phyloP scores from a whole-genome alignment of 768 basidiomycete genomes.

The Imleria badia region DNA sequence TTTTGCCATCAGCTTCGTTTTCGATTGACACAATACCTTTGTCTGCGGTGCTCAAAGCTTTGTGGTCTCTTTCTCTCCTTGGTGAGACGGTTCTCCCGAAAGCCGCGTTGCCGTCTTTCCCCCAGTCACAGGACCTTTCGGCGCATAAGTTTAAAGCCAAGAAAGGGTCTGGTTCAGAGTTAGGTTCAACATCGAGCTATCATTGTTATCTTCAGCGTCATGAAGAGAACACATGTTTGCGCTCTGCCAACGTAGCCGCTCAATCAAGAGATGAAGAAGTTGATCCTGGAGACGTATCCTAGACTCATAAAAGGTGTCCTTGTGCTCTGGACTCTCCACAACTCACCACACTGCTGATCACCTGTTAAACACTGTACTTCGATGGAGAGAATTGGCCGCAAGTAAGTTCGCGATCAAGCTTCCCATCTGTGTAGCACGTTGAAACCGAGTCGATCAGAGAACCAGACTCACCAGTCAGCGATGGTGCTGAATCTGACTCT shows the following conservation, averaged over 20 bases:
- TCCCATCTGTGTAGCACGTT: neutral
- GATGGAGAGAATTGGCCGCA: neutral
- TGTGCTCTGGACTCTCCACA: neutral
- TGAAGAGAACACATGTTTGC: slow-evolving; percentile 3
- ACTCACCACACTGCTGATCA: neutral
- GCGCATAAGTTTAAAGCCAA: neutral
- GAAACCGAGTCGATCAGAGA: neutral
- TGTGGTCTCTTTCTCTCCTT: too few relatives aligned
- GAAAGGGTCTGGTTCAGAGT: neutral
- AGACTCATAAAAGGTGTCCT: slow-evolving; percentile 15
- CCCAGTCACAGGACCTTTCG: neutral
- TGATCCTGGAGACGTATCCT: slow-evolving; percentile 4
- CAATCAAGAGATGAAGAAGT: slow-evolving; percentile 5
- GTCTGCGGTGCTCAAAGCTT: neutral
- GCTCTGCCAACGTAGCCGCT: slow-evolving; percentile 4
- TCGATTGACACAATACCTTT: neutral
- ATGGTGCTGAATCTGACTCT: neutral
- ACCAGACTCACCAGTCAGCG: neutral
- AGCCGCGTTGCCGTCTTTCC: neutral
- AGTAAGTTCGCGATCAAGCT: slow-evolving; percentile 1
- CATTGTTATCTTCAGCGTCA: slow-evolving; percentile 20
- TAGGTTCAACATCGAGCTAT: neutral
- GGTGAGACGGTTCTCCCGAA: neutral
- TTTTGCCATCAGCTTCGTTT: neutral
- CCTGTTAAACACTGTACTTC: neutral